These are phyloP conservation scores for Bipolaris zeicola DNA, from an alignment of 2,329 filamentous ascomycete genomes.

Conservation along the genomic window DNA sequence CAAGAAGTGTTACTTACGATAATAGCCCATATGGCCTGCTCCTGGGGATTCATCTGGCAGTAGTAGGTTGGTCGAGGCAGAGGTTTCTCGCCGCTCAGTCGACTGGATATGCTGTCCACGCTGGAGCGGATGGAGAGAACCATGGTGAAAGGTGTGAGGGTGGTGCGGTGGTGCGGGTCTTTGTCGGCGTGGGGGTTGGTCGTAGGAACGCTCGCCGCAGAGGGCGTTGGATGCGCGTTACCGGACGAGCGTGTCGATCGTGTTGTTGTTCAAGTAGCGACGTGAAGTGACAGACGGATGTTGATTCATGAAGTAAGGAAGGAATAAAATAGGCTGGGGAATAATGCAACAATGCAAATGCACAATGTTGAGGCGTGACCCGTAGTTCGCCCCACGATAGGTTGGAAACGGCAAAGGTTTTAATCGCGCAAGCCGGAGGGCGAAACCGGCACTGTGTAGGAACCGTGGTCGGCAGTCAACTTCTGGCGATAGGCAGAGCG, in stretches of 20 bases:
- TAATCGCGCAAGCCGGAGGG: constrained; percentile 6
- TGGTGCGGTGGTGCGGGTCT: not conserved
- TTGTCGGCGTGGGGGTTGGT: not conserved
- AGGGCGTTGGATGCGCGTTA: constrained; percentile 8
- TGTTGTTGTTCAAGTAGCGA: not conserved
- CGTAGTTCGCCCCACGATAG: constrained; percentile 6
- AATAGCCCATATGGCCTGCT: constrained; percentile 23
- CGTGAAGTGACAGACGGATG: not conserved
- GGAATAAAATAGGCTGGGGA: not conserved
- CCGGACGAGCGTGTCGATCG: constrained; percentile 6
- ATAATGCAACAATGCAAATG: constrained; percentile 5
- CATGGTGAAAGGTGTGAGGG: constrained; percentile 16
- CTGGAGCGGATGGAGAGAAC: constrained; percentile 15
- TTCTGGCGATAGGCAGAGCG: constrained; percentile 1
- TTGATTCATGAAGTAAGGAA: not conserved
- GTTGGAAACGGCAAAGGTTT: constrained; percentile 7
- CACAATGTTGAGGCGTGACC: constrained; percentile 12
- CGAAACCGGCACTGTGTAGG: constrained; percentile 15
- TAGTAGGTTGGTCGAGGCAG: constrained; percentile 26
- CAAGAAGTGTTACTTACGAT: constrained; percentile 17
- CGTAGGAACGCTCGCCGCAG: constrained; percentile 8
- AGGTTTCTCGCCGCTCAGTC: constrained; percentile 25
- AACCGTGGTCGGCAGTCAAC: constrained; percentile 1
- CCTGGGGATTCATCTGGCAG: constrained; percentile 29
- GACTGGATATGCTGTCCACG: constrained; percentile 16